phyloP scores from a whole-genome alignment of 2,329 filamentous ascomycete genomes.

The Claviceps purpurea region DNA sequence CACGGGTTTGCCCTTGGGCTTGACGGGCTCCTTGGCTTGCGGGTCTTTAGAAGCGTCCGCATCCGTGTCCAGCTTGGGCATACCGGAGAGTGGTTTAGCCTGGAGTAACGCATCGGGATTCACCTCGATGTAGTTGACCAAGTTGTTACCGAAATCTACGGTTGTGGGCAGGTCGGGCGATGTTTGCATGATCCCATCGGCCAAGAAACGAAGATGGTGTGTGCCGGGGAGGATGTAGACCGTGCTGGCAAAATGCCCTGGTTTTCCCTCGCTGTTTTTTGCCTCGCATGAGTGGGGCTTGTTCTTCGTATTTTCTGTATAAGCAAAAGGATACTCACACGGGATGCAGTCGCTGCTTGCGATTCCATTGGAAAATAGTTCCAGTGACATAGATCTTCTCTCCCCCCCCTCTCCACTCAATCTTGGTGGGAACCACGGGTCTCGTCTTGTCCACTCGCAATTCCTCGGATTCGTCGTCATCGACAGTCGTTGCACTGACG shows the following conservation, averaged over 20 bases:
- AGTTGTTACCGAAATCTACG: slow-evolving; percentile 93
- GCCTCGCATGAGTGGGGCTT: not conserved
- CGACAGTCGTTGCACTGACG: slow-evolving; percentile 49
- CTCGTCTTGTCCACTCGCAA: slow-evolving; percentile 61
- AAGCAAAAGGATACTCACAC: slow-evolving; percentile 49
- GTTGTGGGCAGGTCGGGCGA: slow-evolving; percentile 81
- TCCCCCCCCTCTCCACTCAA: slow-evolving; percentile 74
- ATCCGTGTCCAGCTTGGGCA: slow-evolving; percentile 7
- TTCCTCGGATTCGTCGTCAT: slow-evolving; percentile 69
- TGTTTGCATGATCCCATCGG: slow-evolving; percentile 86
- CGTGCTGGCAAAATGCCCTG: slow-evolving; percentile 58
- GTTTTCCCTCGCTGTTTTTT: slow-evolving; percentile 33
- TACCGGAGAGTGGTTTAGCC: slow-evolving; percentile 12
- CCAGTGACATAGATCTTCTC: slow-evolving; percentile 94
- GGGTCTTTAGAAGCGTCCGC: slow-evolving; percentile 4
- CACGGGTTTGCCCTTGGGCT: slow-evolving; percentile 40
- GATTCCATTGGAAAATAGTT: slow-evolving; percentile 95
- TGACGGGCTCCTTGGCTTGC: slow-evolving; percentile 28
- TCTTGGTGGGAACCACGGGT: slow-evolving; percentile 66
- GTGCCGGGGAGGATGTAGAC: slow-evolving; percentile 84
- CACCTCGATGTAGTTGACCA: slow-evolving; percentile 97
- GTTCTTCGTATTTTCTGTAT: not conserved
- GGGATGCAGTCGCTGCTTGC: slow-evolving; percentile 75
- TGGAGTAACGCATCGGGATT: slow-evolving; percentile 48
- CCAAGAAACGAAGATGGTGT: slow-evolving; percentile 91